Conservation (phyloP, 148 eudicot genomes). For the Heliosperma pusillum region DNA sequence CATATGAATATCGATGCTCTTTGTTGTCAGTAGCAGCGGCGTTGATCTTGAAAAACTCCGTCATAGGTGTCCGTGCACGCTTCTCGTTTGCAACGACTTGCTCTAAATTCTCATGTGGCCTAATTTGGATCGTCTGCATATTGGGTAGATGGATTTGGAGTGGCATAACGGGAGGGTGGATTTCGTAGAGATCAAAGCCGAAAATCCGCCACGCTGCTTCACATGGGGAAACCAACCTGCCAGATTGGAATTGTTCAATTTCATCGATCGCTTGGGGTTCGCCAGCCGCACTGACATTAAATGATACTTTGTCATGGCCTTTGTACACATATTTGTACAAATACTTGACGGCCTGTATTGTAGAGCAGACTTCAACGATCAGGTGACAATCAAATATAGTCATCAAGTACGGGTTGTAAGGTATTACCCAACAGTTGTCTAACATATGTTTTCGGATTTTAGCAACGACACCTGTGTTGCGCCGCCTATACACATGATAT, state of each 20-base stretch:
- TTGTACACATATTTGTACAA: slow-evolving; percentile 15
- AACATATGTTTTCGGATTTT: not conserved
- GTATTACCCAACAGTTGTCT: slow-evolving; percentile 9
- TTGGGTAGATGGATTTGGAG: not conserved
- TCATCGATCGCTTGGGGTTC: not conserved
- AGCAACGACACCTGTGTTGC: not conserved
- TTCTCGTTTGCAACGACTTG: no score
- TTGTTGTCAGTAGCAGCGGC: no score
- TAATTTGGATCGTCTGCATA: not conserved
- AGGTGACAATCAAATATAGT: not conserved
- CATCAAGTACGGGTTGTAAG: slow-evolving; percentile 1
- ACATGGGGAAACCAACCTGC: not conserved
- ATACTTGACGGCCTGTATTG: no score
- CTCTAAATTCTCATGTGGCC: not conserved
- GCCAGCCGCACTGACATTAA: not conserved
- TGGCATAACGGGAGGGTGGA: slow-evolving; percentile 4
- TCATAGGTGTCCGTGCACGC: not conserved
- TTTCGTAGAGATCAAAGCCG: slow-evolving; percentile 8
- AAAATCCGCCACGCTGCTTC: not conserved
- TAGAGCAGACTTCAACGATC: not conserved
- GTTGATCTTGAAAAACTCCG: not conserved
- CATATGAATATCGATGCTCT: not conserved
- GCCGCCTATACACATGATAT: not conserved
- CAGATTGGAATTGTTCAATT: not conserved
- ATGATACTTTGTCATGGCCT: slow-evolving; percentile 3